Evolutionary conservation across 345 rosid genomes (phyloP).

Genomic region (Gossypioides kirkii): DNA sequence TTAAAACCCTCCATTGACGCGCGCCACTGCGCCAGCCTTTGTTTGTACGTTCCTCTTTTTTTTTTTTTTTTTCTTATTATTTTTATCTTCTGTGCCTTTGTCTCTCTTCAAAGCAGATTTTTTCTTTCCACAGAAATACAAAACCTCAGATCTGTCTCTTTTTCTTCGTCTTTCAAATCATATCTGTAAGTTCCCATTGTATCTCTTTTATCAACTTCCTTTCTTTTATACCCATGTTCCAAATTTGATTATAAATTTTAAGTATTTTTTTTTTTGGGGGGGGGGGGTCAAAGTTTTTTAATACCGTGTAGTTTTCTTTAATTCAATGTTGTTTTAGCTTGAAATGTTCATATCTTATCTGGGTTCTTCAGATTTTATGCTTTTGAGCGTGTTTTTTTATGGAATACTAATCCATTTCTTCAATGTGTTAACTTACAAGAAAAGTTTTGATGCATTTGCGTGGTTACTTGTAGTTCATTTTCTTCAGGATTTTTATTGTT

Average conservation of each 20-base stretch:
- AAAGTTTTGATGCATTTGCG: not conserved
- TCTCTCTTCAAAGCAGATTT: too few species aligned
- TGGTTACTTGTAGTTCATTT: not conserved
- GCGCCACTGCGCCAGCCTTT: conserved; percentile 9
- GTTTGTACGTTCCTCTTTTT: not conserved
- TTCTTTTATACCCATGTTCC: not conserved
- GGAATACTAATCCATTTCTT: not conserved
- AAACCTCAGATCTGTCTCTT: conserved; percentile 16
- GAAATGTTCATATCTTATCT: too few species aligned
- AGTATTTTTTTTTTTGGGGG: not conserved
- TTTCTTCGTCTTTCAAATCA: not conserved
- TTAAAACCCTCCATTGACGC: not conserved
- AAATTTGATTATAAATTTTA: not conserved
- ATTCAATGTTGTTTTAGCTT: too few species aligned
- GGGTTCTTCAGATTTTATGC: not conserved
- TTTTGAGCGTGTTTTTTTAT: not conserved
- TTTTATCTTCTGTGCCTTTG: not conserved
- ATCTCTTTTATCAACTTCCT: not conserved
- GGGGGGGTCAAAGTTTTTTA: not conserved
- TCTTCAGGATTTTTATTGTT: not conserved
- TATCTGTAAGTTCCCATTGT: conserved; percentile 13
- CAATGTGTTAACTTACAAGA: not conserved
- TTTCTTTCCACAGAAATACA: not conserved
- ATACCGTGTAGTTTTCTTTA: too few species aligned
- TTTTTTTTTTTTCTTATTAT: not conserved